Evolutionary conservation across 306 rosid genomes (phyloP).

Genomic region (Hippophae gyantsensis): DNA sequence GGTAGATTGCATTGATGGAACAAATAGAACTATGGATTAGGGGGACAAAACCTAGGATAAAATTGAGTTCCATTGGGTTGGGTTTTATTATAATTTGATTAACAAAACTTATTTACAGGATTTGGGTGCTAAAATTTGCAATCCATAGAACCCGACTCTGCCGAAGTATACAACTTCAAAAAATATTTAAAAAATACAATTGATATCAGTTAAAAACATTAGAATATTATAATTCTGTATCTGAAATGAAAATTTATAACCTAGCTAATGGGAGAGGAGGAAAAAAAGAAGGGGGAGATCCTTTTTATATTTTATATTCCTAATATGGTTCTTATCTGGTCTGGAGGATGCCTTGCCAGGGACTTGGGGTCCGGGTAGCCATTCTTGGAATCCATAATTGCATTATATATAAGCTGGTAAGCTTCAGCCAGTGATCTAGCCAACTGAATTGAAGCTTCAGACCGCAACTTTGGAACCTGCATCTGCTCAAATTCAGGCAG

Average conservation of each 20-base stretch:
- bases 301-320: slow-evolving; percentile 30
- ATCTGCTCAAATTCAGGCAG: slow-evolving; percentile 91
- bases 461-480: slow-evolving; percentile 84
- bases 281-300: not conserved
- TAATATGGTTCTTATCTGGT: slow-evolving; percentile 94
- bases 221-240: no score
- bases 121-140: no score
- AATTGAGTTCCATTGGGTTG: no score
- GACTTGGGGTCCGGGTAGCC: slow-evolving; percentile 81
- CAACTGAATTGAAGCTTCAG: slow-evolving; percentile 74
- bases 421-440: slow-evolving; percentile 72
- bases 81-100: no score
- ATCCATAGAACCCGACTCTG: no score
- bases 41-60: no score
- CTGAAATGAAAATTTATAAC: not conserved
- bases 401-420: slow-evolving; percentile 65
- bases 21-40: no score
- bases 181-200: no score
- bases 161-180: no score
- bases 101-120: no score
- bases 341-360: slow-evolving; percentile 93
- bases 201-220: no score
- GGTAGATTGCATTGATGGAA: no score
- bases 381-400: slow-evolving; percentile 79
- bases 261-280: slow-evolving; percentile 4